Evolutionary conservation across 2,329 filamentous ascomycete genomes (phyloP).

Genomic region (Pezicula carpinea): DNA sequence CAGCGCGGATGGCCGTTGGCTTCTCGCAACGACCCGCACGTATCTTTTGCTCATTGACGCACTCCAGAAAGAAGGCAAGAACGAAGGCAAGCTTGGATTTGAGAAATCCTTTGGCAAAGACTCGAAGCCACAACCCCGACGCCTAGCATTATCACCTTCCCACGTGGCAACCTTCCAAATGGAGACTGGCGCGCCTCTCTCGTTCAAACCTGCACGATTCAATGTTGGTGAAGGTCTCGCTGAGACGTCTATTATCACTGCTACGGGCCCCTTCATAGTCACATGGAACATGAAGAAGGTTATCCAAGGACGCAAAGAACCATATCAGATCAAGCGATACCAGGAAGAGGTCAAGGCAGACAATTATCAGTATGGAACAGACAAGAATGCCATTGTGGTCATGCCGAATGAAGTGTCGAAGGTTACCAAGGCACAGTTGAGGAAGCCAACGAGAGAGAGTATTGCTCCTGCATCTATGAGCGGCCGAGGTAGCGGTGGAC

Average conservation of each 20-base stretch:
- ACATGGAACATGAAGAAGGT: slow-evolving; percentile 96
- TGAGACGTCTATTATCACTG: slow-evolving; percentile 94
- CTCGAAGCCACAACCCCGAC: slow-evolving; percentile 86
- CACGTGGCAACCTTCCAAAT: slow-evolving; percentile 98
- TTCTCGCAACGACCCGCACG: slow-evolving; percentile 88
- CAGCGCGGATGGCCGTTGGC: slow-evolving; percentile 92
- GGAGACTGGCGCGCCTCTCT: slow-evolving; percentile 81
- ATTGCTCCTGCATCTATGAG: slow-evolving; percentile 56
- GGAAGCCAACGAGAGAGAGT: slow-evolving; percentile 86
- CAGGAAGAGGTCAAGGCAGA: slow-evolving; percentile 94
- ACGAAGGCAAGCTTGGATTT: slow-evolving; percentile 96
- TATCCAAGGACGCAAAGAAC: slow-evolving; percentile 71
- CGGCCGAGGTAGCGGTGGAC: slow-evolving; percentile 38
- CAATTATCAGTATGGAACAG: slow-evolving; percentile 94
- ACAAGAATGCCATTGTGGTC: slow-evolving; percentile 97
- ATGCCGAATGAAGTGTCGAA: slow-evolving; percentile 97
- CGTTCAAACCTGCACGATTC: slow-evolving; percentile 90
- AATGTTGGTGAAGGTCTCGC: slow-evolving; percentile 77
- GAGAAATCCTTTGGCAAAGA: slow-evolving; percentile 91
- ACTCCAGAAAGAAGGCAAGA: slow-evolving; percentile 87
- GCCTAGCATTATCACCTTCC: slow-evolving; percentile 80
- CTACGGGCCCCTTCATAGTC: slow-evolving; percentile 92
- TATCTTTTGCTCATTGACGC: slow-evolving; percentile 93
- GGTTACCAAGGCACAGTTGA: slow-evolving; percentile 81
- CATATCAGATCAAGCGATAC: slow-evolving; percentile 96